Conservation (phyloP, 1,139 yeast species). For the Diutina rugosa region DNA sequence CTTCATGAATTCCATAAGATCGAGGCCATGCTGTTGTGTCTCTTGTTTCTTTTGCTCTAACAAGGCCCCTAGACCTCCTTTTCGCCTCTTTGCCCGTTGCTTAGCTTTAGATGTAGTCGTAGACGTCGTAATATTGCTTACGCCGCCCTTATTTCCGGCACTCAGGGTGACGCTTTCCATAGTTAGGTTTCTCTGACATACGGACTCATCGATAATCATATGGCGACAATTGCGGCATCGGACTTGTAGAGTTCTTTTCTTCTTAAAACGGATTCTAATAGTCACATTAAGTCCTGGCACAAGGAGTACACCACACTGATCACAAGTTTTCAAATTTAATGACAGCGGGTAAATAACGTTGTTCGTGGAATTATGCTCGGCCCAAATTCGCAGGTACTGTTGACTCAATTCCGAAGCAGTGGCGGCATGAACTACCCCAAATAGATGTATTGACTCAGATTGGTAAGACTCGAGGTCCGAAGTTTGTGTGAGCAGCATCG, state of each 20-base stretch:
- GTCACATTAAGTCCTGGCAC: not conserved
- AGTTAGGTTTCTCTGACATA: not conserved
- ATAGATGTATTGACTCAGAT: not conserved
- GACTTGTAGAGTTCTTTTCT: not conserved
- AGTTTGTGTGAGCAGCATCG: not conserved
- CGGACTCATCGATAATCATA: not conserved
- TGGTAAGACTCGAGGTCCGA: not conserved
- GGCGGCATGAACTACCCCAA: not conserved
- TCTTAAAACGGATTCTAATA: not conserved
- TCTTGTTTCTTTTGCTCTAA: not conserved
- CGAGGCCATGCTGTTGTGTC: not conserved
- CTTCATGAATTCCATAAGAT: slow-evolving; percentile 2
- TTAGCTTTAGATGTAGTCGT: not conserved
- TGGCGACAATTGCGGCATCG: not conserved
- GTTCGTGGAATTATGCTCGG: not conserved
- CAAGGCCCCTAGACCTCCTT: not conserved
- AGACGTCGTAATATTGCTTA: not conserved
- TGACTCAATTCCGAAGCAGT: not conserved
- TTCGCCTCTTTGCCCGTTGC: not conserved
- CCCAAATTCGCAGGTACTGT: not conserved
- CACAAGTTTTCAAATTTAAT: not conserved
- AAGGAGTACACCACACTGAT: not conserved
- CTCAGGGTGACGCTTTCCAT: not conserved
- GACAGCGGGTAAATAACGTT: not conserved
- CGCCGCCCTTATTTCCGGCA: not conserved